Percentiles rank a stretch among this genome's conserved stretches.
Conservation (phyloP, 2,329 filamentous ascomycete species). For the Gliomastix tumulicola region DNA sequence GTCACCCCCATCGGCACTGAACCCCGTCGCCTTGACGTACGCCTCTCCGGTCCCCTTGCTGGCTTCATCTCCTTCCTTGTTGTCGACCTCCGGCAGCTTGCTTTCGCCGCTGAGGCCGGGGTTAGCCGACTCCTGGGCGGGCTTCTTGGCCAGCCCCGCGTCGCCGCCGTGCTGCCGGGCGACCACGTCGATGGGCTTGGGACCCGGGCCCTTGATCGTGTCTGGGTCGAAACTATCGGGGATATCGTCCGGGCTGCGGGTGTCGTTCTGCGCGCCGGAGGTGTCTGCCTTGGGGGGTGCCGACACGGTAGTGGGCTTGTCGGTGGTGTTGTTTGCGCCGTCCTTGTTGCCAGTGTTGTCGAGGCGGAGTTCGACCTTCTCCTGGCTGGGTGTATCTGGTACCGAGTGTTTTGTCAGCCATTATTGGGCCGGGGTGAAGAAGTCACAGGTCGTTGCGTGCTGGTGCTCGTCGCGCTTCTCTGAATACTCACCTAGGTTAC, state of each 20-base stretch:
- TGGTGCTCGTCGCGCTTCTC: too few relatives aligned
- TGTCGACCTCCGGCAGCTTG: conserved; percentile 5
- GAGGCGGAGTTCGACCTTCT: conserved; percentile 5
- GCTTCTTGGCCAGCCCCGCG: conserved; percentile 12
- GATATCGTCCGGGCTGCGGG: conserved; percentile 26
- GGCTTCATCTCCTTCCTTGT: conserved; percentile 13
- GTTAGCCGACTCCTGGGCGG: conserved; percentile 14
- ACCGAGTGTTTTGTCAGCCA: too few relatives aligned
- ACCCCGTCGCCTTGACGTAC: conserved; percentile 49
- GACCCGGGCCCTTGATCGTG: conserved; percentile 32
- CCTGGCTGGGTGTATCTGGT: conserved; percentile 7
- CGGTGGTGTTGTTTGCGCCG: conserved; percentile 1
- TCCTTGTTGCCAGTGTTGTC: conserved; percentile 1
- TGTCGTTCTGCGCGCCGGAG: conserved; percentile 27
- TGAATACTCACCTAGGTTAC: conserved; percentile 52
- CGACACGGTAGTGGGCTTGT: conserved; percentile 6
- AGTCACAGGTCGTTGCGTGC: too few relatives aligned
- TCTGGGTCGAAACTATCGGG: conserved; percentile 15
- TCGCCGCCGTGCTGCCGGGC: conserved; percentile 24
- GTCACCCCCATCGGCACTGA: conserved; percentile 58
- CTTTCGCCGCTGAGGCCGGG: conserved; percentile 9
- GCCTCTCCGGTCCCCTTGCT: conserved; percentile 45
- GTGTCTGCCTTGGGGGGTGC: conserved; percentile 8
- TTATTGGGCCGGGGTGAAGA: too few relatives aligned
- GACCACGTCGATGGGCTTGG: conserved; percentile 29